phyloP scores from a whole-genome alignment of 192 early-diverging fungal species.

The Entomortierella beljakovae region DNA sequence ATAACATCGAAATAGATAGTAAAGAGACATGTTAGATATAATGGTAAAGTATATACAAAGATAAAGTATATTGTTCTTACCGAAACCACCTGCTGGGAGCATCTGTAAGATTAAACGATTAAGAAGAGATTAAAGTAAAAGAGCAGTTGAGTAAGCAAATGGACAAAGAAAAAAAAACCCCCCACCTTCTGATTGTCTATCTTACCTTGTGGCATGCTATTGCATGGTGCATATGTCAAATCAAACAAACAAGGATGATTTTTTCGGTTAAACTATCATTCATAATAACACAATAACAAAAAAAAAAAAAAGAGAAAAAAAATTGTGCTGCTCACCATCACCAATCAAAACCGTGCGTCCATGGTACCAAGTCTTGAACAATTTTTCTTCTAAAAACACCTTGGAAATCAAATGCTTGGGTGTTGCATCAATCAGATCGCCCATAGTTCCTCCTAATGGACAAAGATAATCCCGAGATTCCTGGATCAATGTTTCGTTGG shows the following conservation, averaged over 20 bases:
- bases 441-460: constrained; percentile 13
- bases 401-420: constrained; percentile 30
- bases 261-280: background rate
- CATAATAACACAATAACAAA: background rate
- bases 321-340: constrained; percentile 16
- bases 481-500: constrained; percentile 8
- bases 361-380: constrained; percentile 29
- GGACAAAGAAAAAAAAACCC: background rate
- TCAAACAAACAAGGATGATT: background rate
- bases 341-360: constrained; percentile 3
- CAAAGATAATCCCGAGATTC: background rate
- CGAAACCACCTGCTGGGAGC: constrained; percentile 7
- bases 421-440: constrained; percentile 19
- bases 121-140: background rate
- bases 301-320: background rate
- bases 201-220: constrained; percentile 4
- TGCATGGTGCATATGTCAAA: background rate
- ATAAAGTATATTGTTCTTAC: background rate
- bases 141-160: background rate
- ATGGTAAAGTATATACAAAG: background rate
- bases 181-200: background rate
- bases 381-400: constrained; percentile 22
- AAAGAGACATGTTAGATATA: background rate
- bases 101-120: background rate
- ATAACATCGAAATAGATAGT: background rate